Evolutionary conservation across 2,329 filamentous ascomycete genomes (phyloP).

Genomic region (Nemania diffusa): DNA sequence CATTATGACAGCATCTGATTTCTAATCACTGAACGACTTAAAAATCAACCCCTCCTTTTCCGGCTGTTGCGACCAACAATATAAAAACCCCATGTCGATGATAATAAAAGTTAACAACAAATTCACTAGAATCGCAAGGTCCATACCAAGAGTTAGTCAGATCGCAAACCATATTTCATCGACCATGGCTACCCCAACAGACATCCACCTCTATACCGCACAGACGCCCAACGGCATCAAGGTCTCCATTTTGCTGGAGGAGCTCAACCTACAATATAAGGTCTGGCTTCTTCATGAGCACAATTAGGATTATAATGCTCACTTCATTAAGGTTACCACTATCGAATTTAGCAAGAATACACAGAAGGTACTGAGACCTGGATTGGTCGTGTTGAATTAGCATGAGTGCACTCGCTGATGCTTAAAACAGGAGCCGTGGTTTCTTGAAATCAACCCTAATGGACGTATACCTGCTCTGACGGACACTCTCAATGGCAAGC

Average conservation of each 20-base stretch:
- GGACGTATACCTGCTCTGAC: conserved; percentile 90
- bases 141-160: conserved; percentile 37
- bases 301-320: not conserved
- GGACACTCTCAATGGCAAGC: conserved; percentile 79
- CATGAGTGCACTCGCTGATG: conserved; percentile 1
- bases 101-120: not conserved
- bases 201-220: conserved; percentile 84
- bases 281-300: conserved; percentile 50
- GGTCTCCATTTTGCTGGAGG: conserved; percentile 85
- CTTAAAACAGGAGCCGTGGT: conserved; percentile 72
- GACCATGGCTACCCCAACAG: conserved; percentile 61
- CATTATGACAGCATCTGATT: conserved; percentile 33
- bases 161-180: conserved; percentile 38
- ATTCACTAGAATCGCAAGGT: not conserved
- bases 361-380: conserved; percentile 67
- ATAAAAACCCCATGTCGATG: not conserved
- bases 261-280: conserved; percentile 85
- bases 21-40: conserved; percentile 31
- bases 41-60: conserved; percentile 7
- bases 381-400: not conserved
- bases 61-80: not conserved
- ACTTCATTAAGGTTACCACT: conserved; percentile 57
- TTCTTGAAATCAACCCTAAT: conserved; percentile 91
- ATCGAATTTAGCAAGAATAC: conserved; percentile 78
- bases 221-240: conserved; percentile 93